phyloP scores from a whole-genome alignment of 1,139 yeast genomes.

The Sugiyamaella paludigena region DNA sequence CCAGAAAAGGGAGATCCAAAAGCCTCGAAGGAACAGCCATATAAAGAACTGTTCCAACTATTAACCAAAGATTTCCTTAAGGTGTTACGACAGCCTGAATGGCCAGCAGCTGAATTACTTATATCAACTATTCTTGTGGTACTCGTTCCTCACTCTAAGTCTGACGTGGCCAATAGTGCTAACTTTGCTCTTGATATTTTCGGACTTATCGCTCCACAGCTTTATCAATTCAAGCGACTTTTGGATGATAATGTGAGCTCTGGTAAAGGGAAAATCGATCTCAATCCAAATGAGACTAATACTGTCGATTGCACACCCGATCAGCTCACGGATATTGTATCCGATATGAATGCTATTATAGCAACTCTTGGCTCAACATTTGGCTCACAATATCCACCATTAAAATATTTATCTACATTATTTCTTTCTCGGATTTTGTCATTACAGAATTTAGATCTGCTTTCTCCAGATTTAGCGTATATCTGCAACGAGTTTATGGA shows the following conservation, averaged over 20 bases:
- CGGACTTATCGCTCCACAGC: conserved; percentile 54
- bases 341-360: conserved; percentile 5
- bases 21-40: conserved; percentile 28
- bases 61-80: conserved; percentile 55
- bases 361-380: not conserved
- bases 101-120: conserved; percentile 56
- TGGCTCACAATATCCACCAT: conserved; percentile 2
- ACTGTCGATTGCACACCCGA: not conserved
- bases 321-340: not conserved
- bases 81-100: conserved; percentile 54
- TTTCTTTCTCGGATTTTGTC: conserved; percentile 4
- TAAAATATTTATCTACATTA: conserved; percentile 4
- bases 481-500: conserved; percentile 4
- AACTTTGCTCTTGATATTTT: conserved; percentile 48
- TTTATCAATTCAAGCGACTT: conserved; percentile 29
- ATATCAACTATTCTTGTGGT: conserved; percentile 46
- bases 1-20: conserved; percentile 10
- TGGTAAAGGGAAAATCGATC: not conserved
- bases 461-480: not conserved
- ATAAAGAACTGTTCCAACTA: conserved; percentile 43
- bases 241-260: conserved; percentile 3
- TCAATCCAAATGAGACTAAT: not conserved
- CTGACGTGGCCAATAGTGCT: conserved; percentile 20
- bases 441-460: not conserved
- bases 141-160: conserved; percentile 30